Percentiles rank a stretch among this genome's conserved stretches.
phyloP scores from a whole-genome alignment of 1,284 basidiomycete genomes.

The Sparassis latifolia region DNA sequence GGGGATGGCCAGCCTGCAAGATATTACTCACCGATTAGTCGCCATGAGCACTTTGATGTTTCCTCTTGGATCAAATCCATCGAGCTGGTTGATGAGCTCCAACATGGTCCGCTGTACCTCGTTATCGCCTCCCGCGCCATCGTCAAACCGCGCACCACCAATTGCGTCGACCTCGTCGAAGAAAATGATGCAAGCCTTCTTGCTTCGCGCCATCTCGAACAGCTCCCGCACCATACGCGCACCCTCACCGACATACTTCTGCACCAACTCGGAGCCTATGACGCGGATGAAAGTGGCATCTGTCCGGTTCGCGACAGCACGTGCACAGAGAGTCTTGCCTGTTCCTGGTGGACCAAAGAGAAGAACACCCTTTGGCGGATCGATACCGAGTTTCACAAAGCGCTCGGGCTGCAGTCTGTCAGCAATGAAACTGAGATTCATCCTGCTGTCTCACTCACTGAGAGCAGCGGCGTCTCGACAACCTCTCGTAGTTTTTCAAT shows the following conservation, averaged over 20 bases:
- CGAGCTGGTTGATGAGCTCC: slow-evolving; percentile 97
- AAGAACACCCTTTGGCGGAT: slow-evolving; percentile 97
- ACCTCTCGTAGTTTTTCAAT: slow-evolving; percentile 99
- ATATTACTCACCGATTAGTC: slow-evolving; percentile 73
- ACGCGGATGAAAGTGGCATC: slow-evolving; percentile 99
- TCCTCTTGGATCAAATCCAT: slow-evolving; percentile 97
- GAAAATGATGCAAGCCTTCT: slow-evolving; percentile 99
- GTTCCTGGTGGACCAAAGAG: slow-evolving; percentile 97
- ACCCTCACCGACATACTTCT: slow-evolving; percentile 99
- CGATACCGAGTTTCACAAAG: slow-evolving; percentile 97
- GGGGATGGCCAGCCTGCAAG: not conserved
- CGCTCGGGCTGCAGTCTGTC: slow-evolving; percentile 77
- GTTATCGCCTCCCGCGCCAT: slow-evolving; percentile 98
- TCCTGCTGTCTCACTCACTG: slow-evolving; percentile 44
- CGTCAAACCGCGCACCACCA: slow-evolving; percentile 98
- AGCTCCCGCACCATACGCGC: slow-evolving; percentile 98
- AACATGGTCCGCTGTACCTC: slow-evolving; percentile 99
- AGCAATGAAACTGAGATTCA: slow-evolving; percentile 4
- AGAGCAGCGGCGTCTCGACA: slow-evolving; percentile 94
- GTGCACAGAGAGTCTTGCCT: slow-evolving; percentile 96
- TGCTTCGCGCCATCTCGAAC: slow-evolving; percentile 98
- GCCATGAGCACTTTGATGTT: slow-evolving; percentile 99
- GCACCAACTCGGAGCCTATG: slow-evolving; percentile 97
- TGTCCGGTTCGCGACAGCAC: slow-evolving; percentile 97
- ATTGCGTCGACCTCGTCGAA: slow-evolving; percentile 99